Evolutionary conservation across 2,329 filamentous ascomycete species (phyloP).

Genomic region (Paecilomyces fulvus): DNA sequence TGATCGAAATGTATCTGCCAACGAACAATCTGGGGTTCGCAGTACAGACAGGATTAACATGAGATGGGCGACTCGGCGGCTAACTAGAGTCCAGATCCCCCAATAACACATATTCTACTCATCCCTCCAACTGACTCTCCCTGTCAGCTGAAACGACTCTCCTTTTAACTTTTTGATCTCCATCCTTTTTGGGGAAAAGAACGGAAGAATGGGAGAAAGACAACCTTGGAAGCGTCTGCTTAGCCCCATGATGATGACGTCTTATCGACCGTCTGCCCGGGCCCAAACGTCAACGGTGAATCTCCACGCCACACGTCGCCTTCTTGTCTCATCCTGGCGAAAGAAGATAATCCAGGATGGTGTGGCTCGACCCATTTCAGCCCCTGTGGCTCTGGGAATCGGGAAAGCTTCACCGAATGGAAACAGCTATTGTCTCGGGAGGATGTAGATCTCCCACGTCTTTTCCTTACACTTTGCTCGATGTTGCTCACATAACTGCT

Average conservation of each 20-base stretch:
- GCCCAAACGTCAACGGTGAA: neutral
- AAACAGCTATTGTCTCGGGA: neutral
- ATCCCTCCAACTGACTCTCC: neutral
- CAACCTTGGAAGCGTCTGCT: neutral
- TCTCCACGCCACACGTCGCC: neutral
- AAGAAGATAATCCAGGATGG: neutral
- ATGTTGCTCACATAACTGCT: neutral
- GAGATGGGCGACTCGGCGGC: neutral
- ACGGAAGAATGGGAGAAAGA: neutral
- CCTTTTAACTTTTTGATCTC: neutral
- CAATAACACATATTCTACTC: neutral
- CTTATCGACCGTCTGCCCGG: neutral
- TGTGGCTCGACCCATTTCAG: neutral
- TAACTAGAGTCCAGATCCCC: neutral
- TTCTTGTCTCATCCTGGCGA: neutral
- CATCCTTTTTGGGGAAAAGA: neutral
- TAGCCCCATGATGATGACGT: neutral
- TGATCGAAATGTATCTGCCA: too few species aligned
- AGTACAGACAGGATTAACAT: neutral
- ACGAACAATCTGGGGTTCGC: too few species aligned
- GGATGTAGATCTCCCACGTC: neutral
- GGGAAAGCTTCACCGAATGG: neutral
- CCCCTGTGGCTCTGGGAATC: neutral
- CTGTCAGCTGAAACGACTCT: neutral
- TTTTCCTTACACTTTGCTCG: neutral